These are phyloP conservation scores for Viridothelium virens DNA, from an alignment of 495 filamentous ascomycete species.

Conservation along the genomic window DNA sequence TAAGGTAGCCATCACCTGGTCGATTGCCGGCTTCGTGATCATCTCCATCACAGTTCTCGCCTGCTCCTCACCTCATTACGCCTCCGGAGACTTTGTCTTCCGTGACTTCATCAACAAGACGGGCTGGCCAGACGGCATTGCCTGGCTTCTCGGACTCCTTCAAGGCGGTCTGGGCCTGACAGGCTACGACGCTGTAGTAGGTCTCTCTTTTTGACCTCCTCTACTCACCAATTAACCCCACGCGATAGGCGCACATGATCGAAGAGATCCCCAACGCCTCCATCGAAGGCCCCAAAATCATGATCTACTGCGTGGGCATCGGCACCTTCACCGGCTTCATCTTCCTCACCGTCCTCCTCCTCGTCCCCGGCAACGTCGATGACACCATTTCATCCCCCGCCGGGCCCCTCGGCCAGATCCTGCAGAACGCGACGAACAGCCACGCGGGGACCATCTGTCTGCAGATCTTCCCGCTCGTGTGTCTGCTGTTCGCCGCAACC, in stretches of 20 bases:
- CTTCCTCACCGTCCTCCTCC: conserved; percentile 58
- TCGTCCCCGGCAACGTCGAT: conserved; percentile 53
- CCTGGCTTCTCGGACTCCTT: conserved; percentile 47
- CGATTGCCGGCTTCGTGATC: conserved; percentile 56
- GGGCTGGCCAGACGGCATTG: conserved; percentile 48
- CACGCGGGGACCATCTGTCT: conserved; percentile 60
- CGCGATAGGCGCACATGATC: conserved; percentile 38
- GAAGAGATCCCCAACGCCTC: conserved; percentile 66
- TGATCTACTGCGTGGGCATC: conserved; percentile 63
- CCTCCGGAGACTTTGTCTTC: conserved; percentile 51
- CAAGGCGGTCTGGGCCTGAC: conserved; percentile 49
- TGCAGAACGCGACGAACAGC: conserved; percentile 60
- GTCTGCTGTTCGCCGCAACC: conserved; percentile 62
- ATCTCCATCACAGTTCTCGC: conserved; percentile 61
- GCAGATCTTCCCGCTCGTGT: conserved; percentile 65
- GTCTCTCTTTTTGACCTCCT: background rate
- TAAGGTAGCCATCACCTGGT: conserved; percentile 58
- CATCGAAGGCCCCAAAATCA: conserved; percentile 59
- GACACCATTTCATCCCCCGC: conserved; percentile 52
- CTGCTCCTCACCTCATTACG: conserved; percentile 54
- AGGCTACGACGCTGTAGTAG: conserved; percentile 43
- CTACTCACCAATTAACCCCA: background rate
- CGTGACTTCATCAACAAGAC: conserved; percentile 41
- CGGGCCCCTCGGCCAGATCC: conserved; percentile 61
- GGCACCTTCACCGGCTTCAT: conserved; percentile 60